Evolutionary conservation across 306 rosid genomes (phyloP), one percentile per base, ranked within the genome.

Genomic region (Glycine soja): DNA sequence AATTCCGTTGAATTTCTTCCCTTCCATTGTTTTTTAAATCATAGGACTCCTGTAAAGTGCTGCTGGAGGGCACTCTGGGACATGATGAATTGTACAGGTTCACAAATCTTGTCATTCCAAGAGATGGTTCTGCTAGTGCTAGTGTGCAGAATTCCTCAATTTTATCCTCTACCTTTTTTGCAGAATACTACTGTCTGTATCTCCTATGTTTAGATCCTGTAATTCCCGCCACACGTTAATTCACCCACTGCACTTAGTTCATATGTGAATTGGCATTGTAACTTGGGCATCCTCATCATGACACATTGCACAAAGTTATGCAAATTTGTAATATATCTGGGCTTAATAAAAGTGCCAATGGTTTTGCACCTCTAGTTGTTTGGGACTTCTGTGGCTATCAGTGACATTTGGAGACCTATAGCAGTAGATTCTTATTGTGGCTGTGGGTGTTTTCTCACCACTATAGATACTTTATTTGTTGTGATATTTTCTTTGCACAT

Each of bases 401-500:
- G 63, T 59, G 40, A 59, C 38, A 59, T 59, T 19, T 59, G 65
- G 1, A 3, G 40, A 59, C 65, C 14, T 59, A 0, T 59, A 8
- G 12, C 64, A 7, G 38, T 59, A 59, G 65, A 19, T 59, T 59
- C 38, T 59, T 59, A 40, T 58, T 19, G 13, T 24, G 38, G n/a
- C 8, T 53, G n/a, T 4, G 1, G 6, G 6, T 12, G 8, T 15
- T 61, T 61, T 61, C 67, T 24, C 67, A 61, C 42, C 10, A 59
- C n/a, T 61, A 10, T 61, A 24, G 67, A 16, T 47, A 36, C 51
- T 18, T 72, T 51, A 30, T 51, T 63, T 52, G 73, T 63, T 6
- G 42, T 24, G 18, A 63, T 3, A 7, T 73, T 76, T 70, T 79
- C 18, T 52, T 81, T 69, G 32, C 54, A 12, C 61, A 32, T 50